Evolutionary conservation across 75 land plant species (phyloP).

Genomic region (Cryptomeria japonica): DNA sequence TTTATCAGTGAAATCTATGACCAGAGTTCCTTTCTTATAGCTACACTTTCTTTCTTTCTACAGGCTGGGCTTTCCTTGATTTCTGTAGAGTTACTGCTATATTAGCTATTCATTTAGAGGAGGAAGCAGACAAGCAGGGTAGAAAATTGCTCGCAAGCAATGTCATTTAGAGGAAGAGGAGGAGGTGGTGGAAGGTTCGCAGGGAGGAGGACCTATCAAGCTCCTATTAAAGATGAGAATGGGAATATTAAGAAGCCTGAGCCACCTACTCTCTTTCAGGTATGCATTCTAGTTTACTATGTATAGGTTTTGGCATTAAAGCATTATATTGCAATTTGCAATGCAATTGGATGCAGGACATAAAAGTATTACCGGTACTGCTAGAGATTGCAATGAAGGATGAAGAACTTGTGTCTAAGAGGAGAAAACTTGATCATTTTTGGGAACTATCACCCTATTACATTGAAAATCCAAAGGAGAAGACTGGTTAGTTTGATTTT

Average conservation of each 20-base stretch:
- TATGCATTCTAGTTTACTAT: background rate
- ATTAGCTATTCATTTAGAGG: no score
- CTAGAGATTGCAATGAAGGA: conserved; percentile 24
- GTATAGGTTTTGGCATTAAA: background rate
- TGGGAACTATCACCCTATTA: conserved; percentile 40
- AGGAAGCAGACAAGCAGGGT: no score
- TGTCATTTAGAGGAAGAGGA: background rate
- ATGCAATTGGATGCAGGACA: background rate
- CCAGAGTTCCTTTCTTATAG: no score
- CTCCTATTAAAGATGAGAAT: background rate
- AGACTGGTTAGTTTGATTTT: conserved; percentile 20
- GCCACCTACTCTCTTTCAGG: background rate
- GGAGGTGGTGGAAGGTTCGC: background rate
- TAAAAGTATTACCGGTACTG: conserved; percentile 15
- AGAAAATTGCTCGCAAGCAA: background rate
- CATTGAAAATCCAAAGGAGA: conserved; percentile 30
- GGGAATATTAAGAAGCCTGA: background rate
- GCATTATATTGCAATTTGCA: background rate
- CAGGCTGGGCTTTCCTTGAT: no score
- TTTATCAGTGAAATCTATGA: no score
- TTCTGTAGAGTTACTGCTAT: no score
- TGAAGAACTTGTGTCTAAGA: conserved; percentile 31
- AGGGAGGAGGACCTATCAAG: background rate
- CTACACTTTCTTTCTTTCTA: no score
- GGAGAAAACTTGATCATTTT: conserved; percentile 27